Conservation (phyloP, 2,329 filamentous ascomycete species). For the Elsinoe ampelina region DNA sequence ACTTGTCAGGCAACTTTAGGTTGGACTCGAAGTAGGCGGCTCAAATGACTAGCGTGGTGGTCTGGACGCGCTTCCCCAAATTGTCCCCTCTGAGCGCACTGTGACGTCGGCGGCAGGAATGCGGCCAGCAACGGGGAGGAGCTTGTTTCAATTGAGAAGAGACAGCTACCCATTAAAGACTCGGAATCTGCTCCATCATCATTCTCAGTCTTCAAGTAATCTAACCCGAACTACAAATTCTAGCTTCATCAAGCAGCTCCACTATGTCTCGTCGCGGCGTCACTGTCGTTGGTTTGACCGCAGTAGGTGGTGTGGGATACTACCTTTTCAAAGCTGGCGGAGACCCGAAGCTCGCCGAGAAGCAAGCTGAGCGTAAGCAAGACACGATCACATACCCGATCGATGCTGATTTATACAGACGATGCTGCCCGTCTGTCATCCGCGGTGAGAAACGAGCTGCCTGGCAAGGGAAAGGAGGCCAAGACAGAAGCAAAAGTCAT, state of each 20-base stretch:
- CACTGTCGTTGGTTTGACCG: slow-evolving; percentile 15
- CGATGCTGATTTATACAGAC: slow-evolving; percentile 41
- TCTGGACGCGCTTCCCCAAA: slow-evolving; percentile 11
- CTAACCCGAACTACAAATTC: background rate
- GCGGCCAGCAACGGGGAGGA: slow-evolving; percentile 2
- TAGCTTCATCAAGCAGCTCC: background rate
- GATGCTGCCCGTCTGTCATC: slow-evolving; percentile 63
- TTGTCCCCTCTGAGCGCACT: slow-evolving; percentile 9
- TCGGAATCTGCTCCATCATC: background rate
- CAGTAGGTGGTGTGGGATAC: slow-evolving; percentile 49
- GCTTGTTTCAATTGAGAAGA: background rate
- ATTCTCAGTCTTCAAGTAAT: background rate
- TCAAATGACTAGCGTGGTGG: background rate
- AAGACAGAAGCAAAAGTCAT: slow-evolving; percentile 44
- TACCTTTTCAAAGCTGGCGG: slow-evolving; percentile 87
- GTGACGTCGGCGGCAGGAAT: background rate
- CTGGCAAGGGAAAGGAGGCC: slow-evolving; percentile 51
- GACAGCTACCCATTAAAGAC: background rate
- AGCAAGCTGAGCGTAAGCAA: slow-evolving; percentile 69
- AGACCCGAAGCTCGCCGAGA: slow-evolving; percentile 69
- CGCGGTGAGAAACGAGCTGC: slow-evolving; percentile 57
- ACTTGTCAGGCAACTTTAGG: background rate
- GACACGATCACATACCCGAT: background rate
- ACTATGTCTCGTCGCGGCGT: slow-evolving; percentile 16
- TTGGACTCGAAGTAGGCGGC: background rate